Evolutionary conservation across 306 rosid genomes (phyloP).

Genomic region (Clitoria ternatea): DNA sequence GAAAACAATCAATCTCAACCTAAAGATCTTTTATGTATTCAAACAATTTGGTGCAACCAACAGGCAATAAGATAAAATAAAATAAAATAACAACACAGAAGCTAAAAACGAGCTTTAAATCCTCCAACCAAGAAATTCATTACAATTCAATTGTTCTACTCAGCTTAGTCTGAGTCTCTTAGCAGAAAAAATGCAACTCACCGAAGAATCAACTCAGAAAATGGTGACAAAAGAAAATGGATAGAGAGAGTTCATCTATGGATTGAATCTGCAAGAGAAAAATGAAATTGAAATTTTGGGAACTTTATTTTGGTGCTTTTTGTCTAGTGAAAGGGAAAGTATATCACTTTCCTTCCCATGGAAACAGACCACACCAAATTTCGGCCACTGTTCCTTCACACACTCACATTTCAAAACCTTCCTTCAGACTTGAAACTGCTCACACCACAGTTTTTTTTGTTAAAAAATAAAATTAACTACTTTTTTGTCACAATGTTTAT

Average conservation of each 20-base stretch:
- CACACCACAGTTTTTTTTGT: neutral
- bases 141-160: neutral
- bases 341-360: constrained; percentile 26
- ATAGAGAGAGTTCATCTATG: constrained; percentile 30
- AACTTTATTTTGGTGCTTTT: constrained; percentile 25
- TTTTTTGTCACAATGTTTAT: too few relatives aligned
- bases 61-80: neutral
- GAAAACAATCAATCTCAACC: constrained; percentile 1
- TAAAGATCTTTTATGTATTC: neutral
- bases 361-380: constrained; percentile 31
- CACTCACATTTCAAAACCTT: constrained; percentile 7
- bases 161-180: constrained; percentile 2
- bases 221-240: constrained; percentile 29
- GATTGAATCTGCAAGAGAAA: constrained; percentile 37
- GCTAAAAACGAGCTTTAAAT: neutral
- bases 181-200: constrained; percentile 41
- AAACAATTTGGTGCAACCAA: neutral
- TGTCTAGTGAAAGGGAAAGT: constrained; percentile 23
- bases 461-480: neutral
- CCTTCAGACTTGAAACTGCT: neutral
- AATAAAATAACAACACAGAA: too few relatives aligned
- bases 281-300: constrained; percentile 19
- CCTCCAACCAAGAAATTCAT: too few relatives aligned
- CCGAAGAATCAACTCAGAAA: constrained; percentile 23
- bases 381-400: constrained; percentile 30